Conservation (phyloP, 2,329 filamentous ascomycete species). For the Ampelomyces quisqualis region DNA sequence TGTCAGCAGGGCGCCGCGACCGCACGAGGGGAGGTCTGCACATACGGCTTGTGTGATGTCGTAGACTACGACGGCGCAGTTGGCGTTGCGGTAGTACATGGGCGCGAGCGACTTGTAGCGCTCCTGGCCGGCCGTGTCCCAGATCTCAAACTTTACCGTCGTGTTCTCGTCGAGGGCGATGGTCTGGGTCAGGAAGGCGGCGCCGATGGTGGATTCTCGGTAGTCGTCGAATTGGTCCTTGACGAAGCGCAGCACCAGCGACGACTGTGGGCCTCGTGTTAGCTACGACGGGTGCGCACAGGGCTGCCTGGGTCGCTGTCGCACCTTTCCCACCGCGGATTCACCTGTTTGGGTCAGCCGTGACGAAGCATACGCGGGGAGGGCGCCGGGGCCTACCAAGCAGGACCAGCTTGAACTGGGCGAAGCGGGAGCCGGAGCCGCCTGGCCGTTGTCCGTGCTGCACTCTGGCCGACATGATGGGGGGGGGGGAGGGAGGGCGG, state of each 20-base stretch:
- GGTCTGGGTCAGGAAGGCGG: slow-evolving; percentile 97
- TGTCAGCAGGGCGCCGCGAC: slow-evolving; percentile 20
- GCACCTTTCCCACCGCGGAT: slow-evolving; percentile 97
- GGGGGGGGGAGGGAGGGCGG: slow-evolving; percentile 24
- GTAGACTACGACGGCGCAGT: slow-evolving; percentile 98
- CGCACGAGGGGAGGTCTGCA: slow-evolving; percentile 26
- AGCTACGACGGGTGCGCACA: slow-evolving; percentile 27
- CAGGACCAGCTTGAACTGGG: slow-evolving; percentile 98
- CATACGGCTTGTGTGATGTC: slow-evolving; percentile 98
- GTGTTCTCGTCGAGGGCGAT: slow-evolving; percentile 97
- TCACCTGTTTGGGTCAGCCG: slow-evolving; percentile 66
- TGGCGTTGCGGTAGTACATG: slow-evolving; percentile 99
- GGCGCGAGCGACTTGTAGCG: slow-evolving; percentile 98
- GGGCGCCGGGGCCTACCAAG: slow-evolving; percentile 67
- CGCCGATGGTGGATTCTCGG: slow-evolving; percentile 96
- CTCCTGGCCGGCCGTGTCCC: slow-evolving; percentile 89
- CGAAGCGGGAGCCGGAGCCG: slow-evolving; percentile 73
- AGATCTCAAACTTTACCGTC: slow-evolving; percentile 99
- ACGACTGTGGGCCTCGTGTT: slow-evolving; percentile 66
- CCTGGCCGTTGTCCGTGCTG: slow-evolving; percentile 67
- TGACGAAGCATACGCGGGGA: not conserved
- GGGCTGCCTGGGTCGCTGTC: slow-evolving; percentile 22
- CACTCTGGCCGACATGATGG: slow-evolving; percentile 79
- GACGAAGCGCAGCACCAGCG: slow-evolving; percentile 95
- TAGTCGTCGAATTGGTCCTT: slow-evolving; percentile 99